phyloP scores from a whole-genome alignment of 331 rosid species.

The Malus hybrid region DNA sequence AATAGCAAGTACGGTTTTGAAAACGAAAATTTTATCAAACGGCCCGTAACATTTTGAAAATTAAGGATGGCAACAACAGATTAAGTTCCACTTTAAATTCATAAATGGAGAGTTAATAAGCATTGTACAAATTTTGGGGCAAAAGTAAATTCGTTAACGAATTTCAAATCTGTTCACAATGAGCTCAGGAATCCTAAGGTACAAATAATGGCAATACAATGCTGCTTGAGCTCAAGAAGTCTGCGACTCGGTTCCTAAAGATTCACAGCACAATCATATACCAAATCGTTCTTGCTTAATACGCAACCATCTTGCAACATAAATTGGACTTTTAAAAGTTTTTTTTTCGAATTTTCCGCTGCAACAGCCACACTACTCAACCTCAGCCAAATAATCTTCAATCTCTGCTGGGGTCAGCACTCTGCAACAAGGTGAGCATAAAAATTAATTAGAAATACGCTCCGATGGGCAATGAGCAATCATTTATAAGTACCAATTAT shows the following conservation, averaged over 20 bases:
- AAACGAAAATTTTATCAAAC: no score
- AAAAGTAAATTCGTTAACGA: background rate
- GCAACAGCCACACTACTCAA: slow-evolving; percentile 39
- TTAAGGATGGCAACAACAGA: background rate
- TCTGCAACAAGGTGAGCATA: slow-evolving; percentile 41
- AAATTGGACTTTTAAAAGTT: background rate
- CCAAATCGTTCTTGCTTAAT: background rate
- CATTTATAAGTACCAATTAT: background rate
- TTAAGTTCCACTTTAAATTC: background rate
- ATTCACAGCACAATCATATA: background rate
- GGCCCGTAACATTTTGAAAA: no score
- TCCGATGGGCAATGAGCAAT: background rate
- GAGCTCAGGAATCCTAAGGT: background rate
- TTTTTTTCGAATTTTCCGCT: background rate
- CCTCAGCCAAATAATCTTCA: slow-evolving; percentile 90
- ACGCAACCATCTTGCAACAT: background rate
- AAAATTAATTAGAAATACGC: no score
- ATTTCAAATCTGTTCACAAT: background rate
- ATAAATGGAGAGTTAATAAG: background rate
- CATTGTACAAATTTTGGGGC: background rate
- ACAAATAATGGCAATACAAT: background rate
- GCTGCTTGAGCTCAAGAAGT: background rate
- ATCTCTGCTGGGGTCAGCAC: slow-evolving; percentile 89
- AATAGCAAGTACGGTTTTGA: no score
- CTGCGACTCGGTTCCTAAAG: background rate